Percentiles rank a stretch among this genome's conserved stretches.
phyloP scores from a whole-genome alignment of 495 filamentous ascomycete genomes.

The Lepraria neglecta region DNA sequence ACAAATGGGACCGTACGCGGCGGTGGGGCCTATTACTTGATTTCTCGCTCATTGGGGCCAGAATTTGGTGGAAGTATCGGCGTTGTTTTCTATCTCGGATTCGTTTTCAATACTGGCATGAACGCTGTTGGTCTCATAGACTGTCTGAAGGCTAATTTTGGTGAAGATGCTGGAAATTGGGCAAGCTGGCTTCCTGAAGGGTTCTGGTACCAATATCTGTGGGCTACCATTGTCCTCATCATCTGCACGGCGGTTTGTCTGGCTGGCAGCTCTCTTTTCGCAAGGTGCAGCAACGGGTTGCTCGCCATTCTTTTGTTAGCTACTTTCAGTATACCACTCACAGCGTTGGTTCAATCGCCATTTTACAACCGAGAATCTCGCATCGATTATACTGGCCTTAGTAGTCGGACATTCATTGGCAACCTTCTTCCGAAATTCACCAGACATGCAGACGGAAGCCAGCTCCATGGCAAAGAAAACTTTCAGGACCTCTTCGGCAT shows the following conservation, averaged over 20 bases:
- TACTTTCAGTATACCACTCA: conserved; percentile 77
- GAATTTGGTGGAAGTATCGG: conserved; percentile 91
- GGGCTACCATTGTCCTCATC: conserved; percentile 64
- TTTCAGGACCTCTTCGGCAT: conserved; percentile 85
- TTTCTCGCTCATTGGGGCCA: conserved; percentile 77
- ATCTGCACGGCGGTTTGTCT: conserved; percentile 73
- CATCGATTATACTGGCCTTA: conserved; percentile 71
- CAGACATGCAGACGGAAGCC: conserved; percentile 60
- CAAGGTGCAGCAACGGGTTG: conserved; percentile 73
- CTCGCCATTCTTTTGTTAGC: conserved; percentile 65
- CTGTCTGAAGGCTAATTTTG: conserved; percentile 73
- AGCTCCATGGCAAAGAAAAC: conserved; percentile 58
- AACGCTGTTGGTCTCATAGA: conserved; percentile 84
- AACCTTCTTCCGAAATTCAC: conserved; percentile 68
- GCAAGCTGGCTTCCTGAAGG: conserved; percentile 59
- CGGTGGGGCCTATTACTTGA: conserved; percentile 83
- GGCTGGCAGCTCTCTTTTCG: conserved; percentile 73
- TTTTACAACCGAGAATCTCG: conserved; percentile 56
- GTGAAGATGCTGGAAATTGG: conserved; percentile 51
- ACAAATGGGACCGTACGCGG: conserved; percentile 86
- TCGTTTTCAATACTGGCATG: conserved; percentile 80
- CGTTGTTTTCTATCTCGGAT: conserved; percentile 80
- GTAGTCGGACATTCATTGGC: conserved; percentile 57
- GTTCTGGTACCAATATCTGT: conserved; percentile 74
- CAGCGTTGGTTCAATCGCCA: conserved; percentile 58